These are phyloP conservation scores for Scleroderma bovista DNA, from an alignment of 768 basidiomycete species.

Conservation along the genomic window DNA sequence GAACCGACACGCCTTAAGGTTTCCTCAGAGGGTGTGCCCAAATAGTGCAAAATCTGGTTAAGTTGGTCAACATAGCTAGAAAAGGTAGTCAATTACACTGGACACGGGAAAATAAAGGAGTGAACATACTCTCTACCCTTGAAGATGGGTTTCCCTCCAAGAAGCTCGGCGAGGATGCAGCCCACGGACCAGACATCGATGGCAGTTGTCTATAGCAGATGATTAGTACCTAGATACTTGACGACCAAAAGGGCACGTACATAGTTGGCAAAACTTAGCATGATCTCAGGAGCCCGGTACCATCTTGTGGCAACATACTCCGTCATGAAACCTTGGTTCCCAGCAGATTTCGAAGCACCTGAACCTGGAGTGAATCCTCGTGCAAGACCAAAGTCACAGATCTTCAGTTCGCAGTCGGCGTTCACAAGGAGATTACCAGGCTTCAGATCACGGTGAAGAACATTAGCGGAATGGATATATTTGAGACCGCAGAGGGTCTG, in stretches of 20 bases:
- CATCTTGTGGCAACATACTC: constrained; percentile 99
- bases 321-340: constrained; percentile 96
- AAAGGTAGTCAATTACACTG: background rate
- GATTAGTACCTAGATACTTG: constrained; percentile 10
- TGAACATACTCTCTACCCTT: constrained; percentile 89
- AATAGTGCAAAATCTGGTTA: constrained; percentile 95
- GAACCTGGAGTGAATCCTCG: constrained; percentile 87
- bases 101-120: background rate
- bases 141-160: constrained; percentile 93
- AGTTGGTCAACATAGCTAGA: constrained; percentile 94
- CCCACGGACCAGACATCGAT: constrained; percentile 98
- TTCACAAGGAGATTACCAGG: constrained; percentile 95
- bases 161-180: constrained; percentile 88
- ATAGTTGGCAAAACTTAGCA: constrained; percentile 95
- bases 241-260: constrained; percentile 39
- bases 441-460: constrained; percentile 94
- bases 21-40: constrained; percentile 97
- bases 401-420: constrained; percentile 97
- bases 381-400: constrained; percentile 98
- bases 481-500: constrained; percentile 98
- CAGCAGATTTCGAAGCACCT: constrained; percentile 64
- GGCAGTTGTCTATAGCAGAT: constrained; percentile 61
- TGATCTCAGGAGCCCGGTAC: constrained; percentile 99
- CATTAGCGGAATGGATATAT: constrained; percentile 97
- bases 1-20: constrained; percentile 94